Evolutionary conservation across 345 rosid species (phyloP).

Genomic region (Lenwebbia sp.): DNA sequence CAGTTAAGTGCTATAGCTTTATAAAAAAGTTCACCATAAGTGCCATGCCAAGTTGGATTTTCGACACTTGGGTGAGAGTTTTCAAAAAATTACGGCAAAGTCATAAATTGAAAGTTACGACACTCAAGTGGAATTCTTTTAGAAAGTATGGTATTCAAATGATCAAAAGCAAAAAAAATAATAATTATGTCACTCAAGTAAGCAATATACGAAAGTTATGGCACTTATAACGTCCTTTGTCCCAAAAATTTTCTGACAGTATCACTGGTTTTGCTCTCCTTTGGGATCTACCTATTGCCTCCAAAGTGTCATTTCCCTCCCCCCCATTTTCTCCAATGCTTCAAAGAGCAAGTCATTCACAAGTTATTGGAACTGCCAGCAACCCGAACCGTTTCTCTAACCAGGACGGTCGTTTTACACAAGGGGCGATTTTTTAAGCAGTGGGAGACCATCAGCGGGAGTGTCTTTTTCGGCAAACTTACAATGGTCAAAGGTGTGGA

Average conservation of each 20-base stretch:
- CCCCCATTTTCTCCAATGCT: not conserved
- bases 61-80: too few relatives aligned
- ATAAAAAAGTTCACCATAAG: too few relatives aligned
- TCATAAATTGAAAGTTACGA: too few relatives aligned
- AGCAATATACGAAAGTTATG: too few relatives aligned
- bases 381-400: not conserved
- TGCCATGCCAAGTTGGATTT: too few relatives aligned
- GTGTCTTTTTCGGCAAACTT: not conserved
- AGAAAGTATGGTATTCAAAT: too few relatives aligned
- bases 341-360: not conserved
- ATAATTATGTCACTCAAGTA: too few relatives aligned
- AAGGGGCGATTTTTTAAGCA: not conserved
- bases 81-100: too few relatives aligned
- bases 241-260: not conserved
- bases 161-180: too few relatives aligned
- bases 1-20: too few relatives aligned
- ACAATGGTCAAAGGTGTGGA: not conserved
- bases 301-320: not conserved
- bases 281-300: not conserved
- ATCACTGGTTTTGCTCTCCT: not conserved
- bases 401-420: not conserved
- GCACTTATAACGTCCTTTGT: too few relatives aligned
- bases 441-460: not conserved
- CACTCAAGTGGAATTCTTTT: too few relatives aligned
- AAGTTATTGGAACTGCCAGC: not conserved